These are phyloP conservation scores for Macadamia tetraphylla DNA, from an alignment of 164 flowering plant species.

Conservation along the genomic window DNA sequence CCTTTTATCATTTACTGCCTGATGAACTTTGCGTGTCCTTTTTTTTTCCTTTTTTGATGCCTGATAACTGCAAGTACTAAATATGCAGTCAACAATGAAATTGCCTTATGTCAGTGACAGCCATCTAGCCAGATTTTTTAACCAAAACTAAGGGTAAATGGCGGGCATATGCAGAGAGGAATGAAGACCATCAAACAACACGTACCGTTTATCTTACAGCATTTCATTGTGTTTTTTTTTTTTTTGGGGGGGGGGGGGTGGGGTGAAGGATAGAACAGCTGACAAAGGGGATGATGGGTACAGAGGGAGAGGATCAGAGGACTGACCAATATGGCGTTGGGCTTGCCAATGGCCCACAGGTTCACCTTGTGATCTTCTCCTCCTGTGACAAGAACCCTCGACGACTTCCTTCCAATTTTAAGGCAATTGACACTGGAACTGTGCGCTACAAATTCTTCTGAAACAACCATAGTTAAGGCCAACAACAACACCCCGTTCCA, in stretches of 20 bases:
- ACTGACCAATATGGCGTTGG: conserved; percentile 83
- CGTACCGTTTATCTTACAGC: not conserved
- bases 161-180: not conserved
- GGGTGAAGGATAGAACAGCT: not conserved
- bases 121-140: not conserved
- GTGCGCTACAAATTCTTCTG: conserved; percentile 99
- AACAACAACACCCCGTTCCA: conserved; percentile 3
- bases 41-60: too few relatives aligned
- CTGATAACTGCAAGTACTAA: not conserved
- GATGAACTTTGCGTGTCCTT: not conserved
- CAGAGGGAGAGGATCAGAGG: not conserved
- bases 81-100: not conserved
- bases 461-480: conserved; percentile 30
- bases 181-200: not conserved
- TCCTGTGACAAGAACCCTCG: conserved; percentile 91
- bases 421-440: conserved; percentile 85
- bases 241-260: too few relatives aligned
- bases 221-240: not conserved
- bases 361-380: conserved; percentile 99
- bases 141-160: not conserved
- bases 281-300: not conserved
- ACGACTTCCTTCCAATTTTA: conserved; percentile 89
- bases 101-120: not conserved
- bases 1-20: not conserved
- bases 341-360: conserved; percentile 97